These are phyloP conservation scores for Coniophora puteana DNA, from an alignment of 1,284 basidiomycete genomes.

Conservation along the genomic window DNA sequence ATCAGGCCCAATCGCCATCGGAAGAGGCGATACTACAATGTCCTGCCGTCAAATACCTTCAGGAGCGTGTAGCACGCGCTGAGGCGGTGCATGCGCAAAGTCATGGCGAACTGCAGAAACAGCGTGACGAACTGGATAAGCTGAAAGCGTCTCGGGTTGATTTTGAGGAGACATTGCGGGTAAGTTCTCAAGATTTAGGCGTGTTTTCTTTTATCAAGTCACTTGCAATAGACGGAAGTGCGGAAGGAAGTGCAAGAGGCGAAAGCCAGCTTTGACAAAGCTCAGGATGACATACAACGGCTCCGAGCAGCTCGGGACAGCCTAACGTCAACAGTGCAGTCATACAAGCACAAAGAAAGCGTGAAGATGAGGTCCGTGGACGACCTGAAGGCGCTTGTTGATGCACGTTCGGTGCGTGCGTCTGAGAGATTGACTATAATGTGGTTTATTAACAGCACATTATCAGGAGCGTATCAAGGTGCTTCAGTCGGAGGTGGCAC, in stretches of 20 bases:
- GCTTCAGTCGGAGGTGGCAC: slow-evolving; percentile 71
- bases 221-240: slow-evolving; percentile 37
- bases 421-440: slow-evolving; percentile 11
- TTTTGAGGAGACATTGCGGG: slow-evolving; percentile 45
- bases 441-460: slow-evolving; percentile 6
- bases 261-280: slow-evolving; percentile 52
- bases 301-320: slow-evolving; percentile 84
- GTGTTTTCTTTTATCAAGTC: slow-evolving; percentile 14
- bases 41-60: slow-evolving; percentile 45
- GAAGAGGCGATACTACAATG: slow-evolving; percentile 43
- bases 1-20: no score
- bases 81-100: slow-evolving; percentile 36
- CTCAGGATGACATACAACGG: slow-evolving; percentile 73
- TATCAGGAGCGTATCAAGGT: slow-evolving; percentile 71
- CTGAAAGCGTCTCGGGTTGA: slow-evolving; percentile 38
- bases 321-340: slow-evolving; percentile 66
- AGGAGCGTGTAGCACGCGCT: slow-evolving; percentile 40
- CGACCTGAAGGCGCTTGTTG: slow-evolving; percentile 70
- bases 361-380: slow-evolving; percentile 63
- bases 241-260: slow-evolving; percentile 53
- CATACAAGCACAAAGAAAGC: slow-evolving; percentile 67
- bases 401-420: slow-evolving; percentile 59
- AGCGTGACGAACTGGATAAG: slow-evolving; percentile 39
- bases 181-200: slow-evolving; percentile 20
- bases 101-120: slow-evolving; percentile 29